Evolutionary conservation across 305 asterid genomes (phyloP), one percentile per base, ranked within the genome.

Genomic region (Solanum hybrid): DNA sequence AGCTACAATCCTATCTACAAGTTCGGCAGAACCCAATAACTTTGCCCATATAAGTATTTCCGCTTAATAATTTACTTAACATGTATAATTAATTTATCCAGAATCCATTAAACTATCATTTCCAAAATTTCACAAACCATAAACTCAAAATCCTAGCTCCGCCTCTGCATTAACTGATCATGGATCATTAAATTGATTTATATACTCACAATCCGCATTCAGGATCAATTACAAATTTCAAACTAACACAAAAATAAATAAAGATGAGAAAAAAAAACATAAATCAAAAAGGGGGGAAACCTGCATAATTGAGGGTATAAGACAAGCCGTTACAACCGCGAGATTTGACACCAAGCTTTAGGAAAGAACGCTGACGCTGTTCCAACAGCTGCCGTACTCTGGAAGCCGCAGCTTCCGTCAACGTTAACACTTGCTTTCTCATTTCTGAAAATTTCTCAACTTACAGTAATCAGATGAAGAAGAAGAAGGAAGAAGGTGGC

Each of bases 291-390:
- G 3, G 11, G 11, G 22, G 79, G 1, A 29, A 74, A 95, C 99
- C 99, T 71, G 99, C 96, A 42, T 97, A 97, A 92, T 97, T 97
- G 93, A 97, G 99, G 93, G 98, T 96, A 95, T 97, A 97, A 31
- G 99, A 96, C 90, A 97, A 93, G 92, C 99, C 99, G 89, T 97
- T 97, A 94, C 99, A 96, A 87, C 99, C 99, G 64, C 99, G 98
- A 90, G 99, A 93, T 91, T 96, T 96, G 91, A 96, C 98, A 86
- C 99, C 99, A 80, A 97, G 98, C 93, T 97, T 97, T 69, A 96
- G 98, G 90, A 93, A 97, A 42, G 97, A 87, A 75, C 98, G 98
- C 84, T 94, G 98, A 29, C 99, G 98, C 90, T 94, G 96, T 18
- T 95, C 82, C 82, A 76, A 93, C 67, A 97, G 97, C 86, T 94